Evolutionary conservation across 495 filamentous ascomycete species (phyloP).

Genomic region (Ramalina peruviana): DNA sequence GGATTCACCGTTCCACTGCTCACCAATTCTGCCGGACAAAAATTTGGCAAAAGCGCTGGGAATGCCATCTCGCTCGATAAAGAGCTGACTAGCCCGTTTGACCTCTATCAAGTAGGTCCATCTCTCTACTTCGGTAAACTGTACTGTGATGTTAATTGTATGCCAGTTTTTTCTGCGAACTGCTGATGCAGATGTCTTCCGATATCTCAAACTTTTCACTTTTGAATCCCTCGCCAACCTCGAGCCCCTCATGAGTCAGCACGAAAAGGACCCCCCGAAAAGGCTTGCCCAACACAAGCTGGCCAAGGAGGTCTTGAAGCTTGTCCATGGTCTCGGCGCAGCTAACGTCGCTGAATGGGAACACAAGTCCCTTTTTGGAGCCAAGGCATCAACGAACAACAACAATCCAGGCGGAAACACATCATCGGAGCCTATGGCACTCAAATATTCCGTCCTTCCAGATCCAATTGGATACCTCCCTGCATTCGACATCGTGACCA

Average conservation of each 20-base stretch:
- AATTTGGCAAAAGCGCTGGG: conserved; percentile 90
- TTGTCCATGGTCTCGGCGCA: conserved; percentile 56
- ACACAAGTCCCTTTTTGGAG: conserved; percentile 44
- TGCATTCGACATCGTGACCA: not conserved
- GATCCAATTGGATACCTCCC: not conserved
- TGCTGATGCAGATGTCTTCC: conserved; percentile 63
- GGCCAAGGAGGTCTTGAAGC: conserved; percentile 61
- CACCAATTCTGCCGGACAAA: conserved; percentile 69
- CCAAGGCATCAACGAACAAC: not conserved
- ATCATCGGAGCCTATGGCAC: not conserved
- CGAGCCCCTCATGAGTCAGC: conserved; percentile 46
- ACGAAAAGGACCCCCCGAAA: conserved; percentile 48
- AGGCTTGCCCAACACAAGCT: conserved; percentile 69
- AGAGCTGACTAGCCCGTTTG: conserved; percentile 64
- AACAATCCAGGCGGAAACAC: too few species aligned
- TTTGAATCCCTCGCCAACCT: conserved; percentile 64
- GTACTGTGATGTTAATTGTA: not conserved
- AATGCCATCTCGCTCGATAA: conserved; percentile 90
- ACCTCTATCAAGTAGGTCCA: conserved; percentile 62
- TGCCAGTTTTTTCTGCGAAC: conserved; percentile 72
- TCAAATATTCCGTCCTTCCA: not conserved
- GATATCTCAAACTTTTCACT: conserved; percentile 79
- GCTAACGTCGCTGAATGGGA: conserved; percentile 42
- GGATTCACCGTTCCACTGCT: conserved; percentile 85
- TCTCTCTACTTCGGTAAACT: not conserved